Base-by-base conservation (phyloP, 257 asterid genomes). In the Thymus mandschuricus region DNA sequence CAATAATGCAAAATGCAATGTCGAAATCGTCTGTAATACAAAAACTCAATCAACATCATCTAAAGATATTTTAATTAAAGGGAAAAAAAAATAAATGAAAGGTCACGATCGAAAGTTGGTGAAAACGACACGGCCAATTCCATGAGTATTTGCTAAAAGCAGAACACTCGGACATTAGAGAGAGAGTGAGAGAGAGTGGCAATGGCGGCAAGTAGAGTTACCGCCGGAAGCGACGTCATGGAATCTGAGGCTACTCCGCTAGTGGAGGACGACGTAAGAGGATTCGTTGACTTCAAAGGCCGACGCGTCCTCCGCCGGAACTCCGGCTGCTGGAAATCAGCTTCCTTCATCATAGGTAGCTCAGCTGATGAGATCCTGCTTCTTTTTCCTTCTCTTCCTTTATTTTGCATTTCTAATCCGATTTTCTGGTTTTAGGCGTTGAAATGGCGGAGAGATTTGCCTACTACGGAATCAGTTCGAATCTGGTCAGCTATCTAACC, bases 261-360 rank as follows among this genome's bases (percentile, higher is more conserved):
- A 6, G 28, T 58, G 1, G 68, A 67, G 6, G 55, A 71, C 45
- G 60, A 12, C 69, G 81, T 78, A 7, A 29, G 46, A 7, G 77
- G 72, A 21, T 68, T 51, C 28, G 64, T 75, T 15, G 82, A 78
- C 51, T 78, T 44, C 75, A 71, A 72, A 50, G 70, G 76, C 70
- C 75, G 72, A 10, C 64, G 75, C 9, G 60, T 73, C 54, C 50
- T 56, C 41, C 81, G 68, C 48, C 67, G 80, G 1, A 67, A 50
- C 3, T 60, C 82, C 60, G 82, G 85, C 41, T 62, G 81, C 81
- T 80, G 84, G 84, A 76, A 65, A 52, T 80, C 84, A 2, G 78
- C 84, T 61, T 51, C 78, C 48, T 81, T 77, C 76, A 81, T 78
- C 51, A 81, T 81, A 21, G 82, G 82, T 77, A 70, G n/a, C 46